Evolutionary conservation across 345 rosid species (phyloP).

Genomic region (Triadica sebifera): DNA sequence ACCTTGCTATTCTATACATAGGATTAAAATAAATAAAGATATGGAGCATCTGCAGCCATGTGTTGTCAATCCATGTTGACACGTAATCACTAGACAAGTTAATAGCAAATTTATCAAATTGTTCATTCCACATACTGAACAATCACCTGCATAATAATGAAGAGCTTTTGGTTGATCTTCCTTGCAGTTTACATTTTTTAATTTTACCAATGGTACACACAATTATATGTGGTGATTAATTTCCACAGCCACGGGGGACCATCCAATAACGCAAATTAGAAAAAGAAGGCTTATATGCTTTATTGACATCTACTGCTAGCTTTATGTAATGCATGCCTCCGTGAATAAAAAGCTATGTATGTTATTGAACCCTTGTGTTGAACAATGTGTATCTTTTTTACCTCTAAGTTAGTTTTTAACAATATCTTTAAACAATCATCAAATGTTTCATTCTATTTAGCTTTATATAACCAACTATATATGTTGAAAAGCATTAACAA

Average conservation of each 20-base stretch:
- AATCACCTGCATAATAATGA: conserved; percentile 17
- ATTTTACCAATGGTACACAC: background rate
- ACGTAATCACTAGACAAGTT: background rate
- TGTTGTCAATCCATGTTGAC: conserved; percentile 23
- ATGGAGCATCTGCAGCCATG: conserved; percentile 28
- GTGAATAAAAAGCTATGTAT: background rate
- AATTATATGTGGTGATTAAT: conserved; percentile 7
- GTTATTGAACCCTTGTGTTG: background rate
- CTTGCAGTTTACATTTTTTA: conserved; percentile 1
- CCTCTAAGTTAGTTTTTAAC: background rate
- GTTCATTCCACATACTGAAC: conserved; percentile 26
- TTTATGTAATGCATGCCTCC: conserved; percentile 30
- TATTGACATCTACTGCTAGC: conserved; percentile 29
- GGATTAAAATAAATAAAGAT: conserved; percentile 30
- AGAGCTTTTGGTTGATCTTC: conserved; percentile 2
- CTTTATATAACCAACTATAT: no score
- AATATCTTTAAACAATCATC: background rate
- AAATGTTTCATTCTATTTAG: background rate
- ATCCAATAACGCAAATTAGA: conserved; percentile 15
- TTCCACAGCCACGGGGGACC: conserved; percentile 20
- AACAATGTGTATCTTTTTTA: background rate
- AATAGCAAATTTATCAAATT: conserved; percentile 1
- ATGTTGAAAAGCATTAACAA: no score
- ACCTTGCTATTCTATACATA: conserved; percentile 20
- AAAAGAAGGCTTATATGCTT: conserved; percentile 27